These are phyloP conservation scores for Daldinia bambusicola DNA, from an alignment of 495 filamentous ascomycete genomes.

Conservation along the genomic window DNA sequence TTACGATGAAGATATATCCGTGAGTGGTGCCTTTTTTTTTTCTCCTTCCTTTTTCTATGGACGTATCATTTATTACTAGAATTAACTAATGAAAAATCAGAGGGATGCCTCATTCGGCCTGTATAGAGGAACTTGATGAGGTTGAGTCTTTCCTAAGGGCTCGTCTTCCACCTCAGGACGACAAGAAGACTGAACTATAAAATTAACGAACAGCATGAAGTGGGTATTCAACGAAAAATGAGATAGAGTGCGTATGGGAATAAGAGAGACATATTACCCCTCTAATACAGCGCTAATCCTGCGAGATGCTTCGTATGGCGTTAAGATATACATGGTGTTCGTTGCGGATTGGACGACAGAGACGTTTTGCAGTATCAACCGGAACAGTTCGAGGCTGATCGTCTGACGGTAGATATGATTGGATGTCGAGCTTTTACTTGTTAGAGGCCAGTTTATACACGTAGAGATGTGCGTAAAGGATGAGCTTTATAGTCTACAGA, in stretches of 20 bases:
- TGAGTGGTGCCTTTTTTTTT: conserved; percentile 54
- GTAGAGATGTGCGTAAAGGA: not conserved
- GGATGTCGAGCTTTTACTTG: conserved; percentile 2
- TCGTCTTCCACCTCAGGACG: conserved; percentile 64
- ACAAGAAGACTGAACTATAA: conserved; percentile 57
- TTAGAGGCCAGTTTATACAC: not conserved
- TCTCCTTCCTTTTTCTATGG: not conserved
- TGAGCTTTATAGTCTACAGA: not conserved
- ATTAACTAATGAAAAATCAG: conserved; percentile 52
- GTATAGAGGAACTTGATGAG: conserved; percentile 81
- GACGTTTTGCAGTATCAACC: conserved; percentile 5
- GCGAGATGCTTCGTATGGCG: not conserved
- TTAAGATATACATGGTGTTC: not conserved
- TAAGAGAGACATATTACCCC: not conserved
- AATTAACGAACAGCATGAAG: not conserved
- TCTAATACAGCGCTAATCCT: not conserved
- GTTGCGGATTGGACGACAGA: conserved; percentile 1
- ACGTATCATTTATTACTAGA: not conserved
- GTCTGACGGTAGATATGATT: conserved; percentile 4
- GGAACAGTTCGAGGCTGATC: conserved; percentile 11
- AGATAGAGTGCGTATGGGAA: not conserved
- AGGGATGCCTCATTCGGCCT: conserved; percentile 78
- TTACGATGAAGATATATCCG: conserved; percentile 80
- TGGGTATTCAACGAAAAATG: not conserved
- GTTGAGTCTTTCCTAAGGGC: conserved; percentile 79